Conservation (phyloP, 2,329 filamentous ascomycete species). For the Fusarium stilboides region DNA sequence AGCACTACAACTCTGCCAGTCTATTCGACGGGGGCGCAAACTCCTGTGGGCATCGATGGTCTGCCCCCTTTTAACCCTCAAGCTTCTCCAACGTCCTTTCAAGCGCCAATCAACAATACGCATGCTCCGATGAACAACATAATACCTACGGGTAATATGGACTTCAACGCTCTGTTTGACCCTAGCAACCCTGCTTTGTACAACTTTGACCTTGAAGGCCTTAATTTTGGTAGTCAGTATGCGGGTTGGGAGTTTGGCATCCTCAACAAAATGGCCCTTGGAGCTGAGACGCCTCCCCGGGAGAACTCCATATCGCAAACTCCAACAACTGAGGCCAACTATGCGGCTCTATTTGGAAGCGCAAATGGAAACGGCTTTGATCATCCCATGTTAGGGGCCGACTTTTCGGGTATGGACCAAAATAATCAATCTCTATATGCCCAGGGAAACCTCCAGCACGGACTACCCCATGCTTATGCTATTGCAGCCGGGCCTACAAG, state of each 20-base stretch:
- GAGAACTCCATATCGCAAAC: slow-evolving; percentile 69
- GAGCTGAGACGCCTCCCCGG: slow-evolving; percentile 82
- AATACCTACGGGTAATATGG: slow-evolving; percentile 66
- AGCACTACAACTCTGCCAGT: slow-evolving; percentile 65
- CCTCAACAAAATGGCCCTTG: slow-evolving; percentile 88
- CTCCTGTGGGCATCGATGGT: slow-evolving; percentile 63
- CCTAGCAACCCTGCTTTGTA: slow-evolving; percentile 92
- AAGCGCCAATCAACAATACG: slow-evolving; percentile 67
- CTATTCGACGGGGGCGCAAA: slow-evolving; percentile 63
- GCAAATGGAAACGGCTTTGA: slow-evolving; percentile 67
- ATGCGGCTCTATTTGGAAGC: slow-evolving; percentile 66
- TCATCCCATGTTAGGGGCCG: slow-evolving; percentile 64
- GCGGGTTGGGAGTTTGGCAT: slow-evolving; percentile 96
- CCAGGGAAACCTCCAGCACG: slow-evolving; percentile 73
- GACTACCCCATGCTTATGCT: slow-evolving; percentile 75
- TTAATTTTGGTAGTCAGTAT: slow-evolving; percentile 93
- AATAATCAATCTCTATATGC: slow-evolving; percentile 63
- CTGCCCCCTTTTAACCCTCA: slow-evolving; percentile 72
- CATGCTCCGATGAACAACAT: slow-evolving; percentile 63
- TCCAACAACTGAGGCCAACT: slow-evolving; percentile 57
- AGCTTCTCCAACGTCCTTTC: slow-evolving; percentile 82
- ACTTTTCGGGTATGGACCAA: slow-evolving; percentile 68
- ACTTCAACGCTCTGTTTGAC: slow-evolving; percentile 81
- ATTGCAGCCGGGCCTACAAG: slow-evolving; percentile 75
- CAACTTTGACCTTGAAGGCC: slow-evolving; percentile 94